Evolutionary conservation across 768 basidiomycete genomes (phyloP).

Genomic region (Naganishia randhawae): DNA sequence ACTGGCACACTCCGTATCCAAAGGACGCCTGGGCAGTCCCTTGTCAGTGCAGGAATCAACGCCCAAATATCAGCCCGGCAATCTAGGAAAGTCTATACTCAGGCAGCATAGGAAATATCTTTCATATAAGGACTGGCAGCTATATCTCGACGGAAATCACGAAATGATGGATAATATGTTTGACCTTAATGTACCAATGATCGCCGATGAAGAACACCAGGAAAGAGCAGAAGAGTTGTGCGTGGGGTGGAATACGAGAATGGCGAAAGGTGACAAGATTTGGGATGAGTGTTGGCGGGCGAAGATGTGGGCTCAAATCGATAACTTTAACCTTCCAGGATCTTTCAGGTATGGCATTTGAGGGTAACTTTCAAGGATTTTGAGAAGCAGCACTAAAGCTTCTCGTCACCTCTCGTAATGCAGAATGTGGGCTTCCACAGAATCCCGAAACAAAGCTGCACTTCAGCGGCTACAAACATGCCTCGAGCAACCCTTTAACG

Average conservation of each 20-base stretch:
- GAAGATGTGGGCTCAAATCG: conserved; percentile 14
- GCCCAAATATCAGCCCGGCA: conserved; percentile 1
- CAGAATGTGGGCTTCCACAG: conserved; percentile 18
- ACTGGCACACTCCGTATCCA: conserved; percentile 5
- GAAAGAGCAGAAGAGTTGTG: neutral
- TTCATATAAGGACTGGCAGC: conserved; percentile 3
- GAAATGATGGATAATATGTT: conserved; percentile 19
- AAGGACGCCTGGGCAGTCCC: conserved; percentile 5
- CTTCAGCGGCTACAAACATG: conserved; percentile 17
- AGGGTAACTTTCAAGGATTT: neutral
- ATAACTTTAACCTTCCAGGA: conserved; percentile 5
- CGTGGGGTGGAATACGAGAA: neutral
- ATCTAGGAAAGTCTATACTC: conserved; percentile 10
- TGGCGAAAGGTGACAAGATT: neutral
- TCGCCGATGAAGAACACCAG: neutral
- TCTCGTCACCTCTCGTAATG: neutral
- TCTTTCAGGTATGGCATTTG: conserved; percentile 14
- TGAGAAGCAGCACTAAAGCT: neutral
- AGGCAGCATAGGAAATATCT: conserved; percentile 13
- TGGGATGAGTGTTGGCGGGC: conserved; percentile 24
- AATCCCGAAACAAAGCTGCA: conserved; percentile 14
- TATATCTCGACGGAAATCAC: neutral
- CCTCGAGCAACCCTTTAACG: neutral
- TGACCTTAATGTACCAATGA: neutral
- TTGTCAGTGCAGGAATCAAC: neutral